These are phyloP conservation scores for Przewalskia tangutica DNA, from an alignment of 257 asterid species.

Conservation along the genomic window DNA sequence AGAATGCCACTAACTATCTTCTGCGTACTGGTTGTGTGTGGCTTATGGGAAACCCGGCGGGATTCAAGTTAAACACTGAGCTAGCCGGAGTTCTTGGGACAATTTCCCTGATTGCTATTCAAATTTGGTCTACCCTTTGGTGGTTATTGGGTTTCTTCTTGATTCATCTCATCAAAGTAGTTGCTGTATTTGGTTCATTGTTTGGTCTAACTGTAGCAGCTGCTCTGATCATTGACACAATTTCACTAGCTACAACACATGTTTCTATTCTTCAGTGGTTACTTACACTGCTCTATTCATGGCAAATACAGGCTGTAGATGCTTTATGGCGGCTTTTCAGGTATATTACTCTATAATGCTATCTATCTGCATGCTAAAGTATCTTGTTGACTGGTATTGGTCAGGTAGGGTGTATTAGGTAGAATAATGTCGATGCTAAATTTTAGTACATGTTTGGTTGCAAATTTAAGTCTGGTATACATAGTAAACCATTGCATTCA, in stretches of 20 bases:
- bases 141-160: slow-evolving; percentile 45
- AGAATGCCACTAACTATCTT: slow-evolving; percentile 61
- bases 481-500: too few relatives aligned
- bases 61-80: slow-evolving; percentile 93
- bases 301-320: slow-evolving; percentile 72
- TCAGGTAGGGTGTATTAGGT: not conserved
- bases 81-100: slow-evolving; percentile 94
- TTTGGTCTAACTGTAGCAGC: slow-evolving; percentile 80
- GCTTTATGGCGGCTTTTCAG: slow-evolving; percentile 98
- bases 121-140: slow-evolving; percentile 95
- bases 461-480: too few relatives aligned
- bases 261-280: slow-evolving; percentile 61
- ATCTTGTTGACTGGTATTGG: not conserved
- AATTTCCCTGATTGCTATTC: slow-evolving; percentile 67
- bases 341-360: slow-evolving; percentile 23
- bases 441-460: too few relatives aligned
- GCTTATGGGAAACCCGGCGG: slow-evolving; percentile 99
- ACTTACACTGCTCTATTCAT: slow-evolving; percentile 62
- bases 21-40: slow-evolving; percentile 90
- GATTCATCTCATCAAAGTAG: slow-evolving; percentile 39
- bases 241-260: slow-evolving; percentile 67
- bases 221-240: slow-evolving; percentile 56
- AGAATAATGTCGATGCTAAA: too few relatives aligned
- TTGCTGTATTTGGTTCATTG: slow-evolving; percentile 57
- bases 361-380: not conserved